Percentiles rank a stretch among this genome's conserved stretches.
Conservation (phyloP, 352 stramenopile genomes). For the Phytophthora pseudosyringae region DNA sequence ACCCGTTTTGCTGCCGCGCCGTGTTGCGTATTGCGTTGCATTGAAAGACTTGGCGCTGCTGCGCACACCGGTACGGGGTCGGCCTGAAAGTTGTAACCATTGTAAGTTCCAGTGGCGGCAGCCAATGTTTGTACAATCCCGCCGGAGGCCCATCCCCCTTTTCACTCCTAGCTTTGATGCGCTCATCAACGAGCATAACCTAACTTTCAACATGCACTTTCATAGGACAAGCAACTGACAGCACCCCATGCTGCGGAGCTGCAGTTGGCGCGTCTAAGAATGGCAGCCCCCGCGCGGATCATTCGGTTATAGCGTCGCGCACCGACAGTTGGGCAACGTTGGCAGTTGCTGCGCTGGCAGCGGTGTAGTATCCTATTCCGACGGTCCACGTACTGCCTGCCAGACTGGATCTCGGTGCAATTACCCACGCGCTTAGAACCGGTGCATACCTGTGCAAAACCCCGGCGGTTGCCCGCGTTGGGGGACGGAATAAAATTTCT, state of each 20-base stretch:
- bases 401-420: conserved; percentile 3
- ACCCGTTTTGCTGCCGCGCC: neutral
- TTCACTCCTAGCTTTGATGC: conserved; percentile 13
- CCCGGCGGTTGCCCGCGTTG: conserved; percentile 5
- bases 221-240: neutral
- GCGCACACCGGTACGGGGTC: conserved; percentile 14
- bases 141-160: conserved; percentile 17
- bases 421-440: neutral
- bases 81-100: neutral
- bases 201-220: neutral
- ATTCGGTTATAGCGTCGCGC: neutral
- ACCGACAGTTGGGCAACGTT: neutral
- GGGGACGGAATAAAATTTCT: conserved; percentile 29
- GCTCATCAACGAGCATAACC: conserved; percentile 1
- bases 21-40: conserved; percentile 24
- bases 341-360: neutral
- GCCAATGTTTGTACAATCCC: conserved; percentile 34
- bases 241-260: neutral
- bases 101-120: conserved; percentile 7
- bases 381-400: conserved; percentile 28
- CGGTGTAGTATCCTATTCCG: conserved; percentile 23
- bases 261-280: neutral
- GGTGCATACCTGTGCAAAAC: conserved; percentile 1
- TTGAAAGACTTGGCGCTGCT: conserved; percentile 12
- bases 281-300: neutral